Conservation (phyloP, 2,329 filamentous ascomycete species). For the Talaromyces albobiverticillius region DNA sequence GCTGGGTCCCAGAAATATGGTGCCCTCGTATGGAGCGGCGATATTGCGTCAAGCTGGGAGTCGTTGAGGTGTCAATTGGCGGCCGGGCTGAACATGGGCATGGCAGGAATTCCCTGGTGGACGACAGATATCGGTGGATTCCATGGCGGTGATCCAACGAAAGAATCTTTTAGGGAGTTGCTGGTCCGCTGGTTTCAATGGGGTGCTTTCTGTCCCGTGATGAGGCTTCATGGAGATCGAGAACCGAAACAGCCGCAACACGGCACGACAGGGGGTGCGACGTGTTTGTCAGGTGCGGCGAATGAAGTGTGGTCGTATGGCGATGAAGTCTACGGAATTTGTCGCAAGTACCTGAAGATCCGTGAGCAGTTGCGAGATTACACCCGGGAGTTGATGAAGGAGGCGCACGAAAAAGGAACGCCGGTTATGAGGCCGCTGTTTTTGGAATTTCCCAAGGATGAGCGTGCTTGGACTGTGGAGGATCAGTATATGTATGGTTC, state of each 20-base stretch:
- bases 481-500: conserved; percentile 64
- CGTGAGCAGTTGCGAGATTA: conserved; percentile 60
- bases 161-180: conserved; percentile 58
- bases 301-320: conserved; percentile 69
- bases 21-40: conserved; percentile 65
- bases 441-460: conserved; percentile 60
- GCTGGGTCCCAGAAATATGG: conserved; percentile 62
- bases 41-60: conserved; percentile 63
- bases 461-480: conserved; percentile 55
- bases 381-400: conserved; percentile 56
- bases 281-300: conserved; percentile 46
- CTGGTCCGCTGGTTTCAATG: conserved; percentile 69
- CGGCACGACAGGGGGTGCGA: conserved; percentile 35
- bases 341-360: conserved; percentile 57
- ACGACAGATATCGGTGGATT: conserved; percentile 71
- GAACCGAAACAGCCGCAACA: conserved; percentile 54
- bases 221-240: conserved; percentile 65
- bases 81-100: conserved; percentile 64
- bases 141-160: conserved; percentile 60
- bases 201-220: conserved; percentile 65
- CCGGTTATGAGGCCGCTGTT: conserved; percentile 64
- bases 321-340: conserved; percentile 58
- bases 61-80: conserved; percentile 59
- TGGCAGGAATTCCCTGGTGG: conserved; percentile 65
- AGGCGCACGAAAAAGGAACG: conserved; percentile 58